Evolutionary conservation across 2,329 filamentous ascomycete species (phyloP).

Genomic region (Aspergillus novoparasiticus): DNA sequence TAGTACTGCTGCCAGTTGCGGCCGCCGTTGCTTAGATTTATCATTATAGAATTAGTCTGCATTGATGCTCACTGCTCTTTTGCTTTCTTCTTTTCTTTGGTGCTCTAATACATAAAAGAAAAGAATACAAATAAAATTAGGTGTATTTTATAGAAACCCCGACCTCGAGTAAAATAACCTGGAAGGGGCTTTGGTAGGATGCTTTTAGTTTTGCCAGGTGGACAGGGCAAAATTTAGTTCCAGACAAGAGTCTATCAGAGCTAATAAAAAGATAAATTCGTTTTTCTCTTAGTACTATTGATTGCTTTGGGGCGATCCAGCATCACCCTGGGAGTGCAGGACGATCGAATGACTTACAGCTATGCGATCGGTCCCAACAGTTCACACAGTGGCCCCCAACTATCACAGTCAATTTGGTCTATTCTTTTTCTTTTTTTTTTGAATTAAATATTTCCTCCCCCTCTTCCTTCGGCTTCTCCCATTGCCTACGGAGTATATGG

Average conservation of each 20-base stretch:
- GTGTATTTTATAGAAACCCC: no score
- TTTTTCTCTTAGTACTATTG: constrained; percentile 5
- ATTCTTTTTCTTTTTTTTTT: neutral
- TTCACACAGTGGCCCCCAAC: constrained; percentile 17
- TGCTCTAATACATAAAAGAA: neutral
- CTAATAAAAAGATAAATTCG: neutral
- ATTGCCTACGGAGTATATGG: neutral
- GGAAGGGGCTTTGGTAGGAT: neutral
- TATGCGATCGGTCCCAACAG: constrained; percentile 24
- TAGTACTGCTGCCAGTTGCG: no score
- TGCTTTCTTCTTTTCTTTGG: neutral
- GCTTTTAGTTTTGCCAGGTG: neutral
- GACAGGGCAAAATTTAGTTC: neutral
- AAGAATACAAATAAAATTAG: neutral
- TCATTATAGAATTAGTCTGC: no score
- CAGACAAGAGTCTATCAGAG: neutral
- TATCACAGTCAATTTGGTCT: constrained; percentile 10
- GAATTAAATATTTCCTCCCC: neutral
- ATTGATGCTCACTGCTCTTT: no score
- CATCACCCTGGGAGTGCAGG: constrained; percentile 25
- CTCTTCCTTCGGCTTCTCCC: neutral
- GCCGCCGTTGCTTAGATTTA: no score
- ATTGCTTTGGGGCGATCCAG: constrained; percentile 21
- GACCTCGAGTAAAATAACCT: neutral
- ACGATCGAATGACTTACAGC: constrained; percentile 30